Evolutionary conservation across 2,329 filamentous ascomycete genomes (phyloP), one percentile per base, ranked within the genome.

Genomic region (Cladosporium oxysporum): DNA sequence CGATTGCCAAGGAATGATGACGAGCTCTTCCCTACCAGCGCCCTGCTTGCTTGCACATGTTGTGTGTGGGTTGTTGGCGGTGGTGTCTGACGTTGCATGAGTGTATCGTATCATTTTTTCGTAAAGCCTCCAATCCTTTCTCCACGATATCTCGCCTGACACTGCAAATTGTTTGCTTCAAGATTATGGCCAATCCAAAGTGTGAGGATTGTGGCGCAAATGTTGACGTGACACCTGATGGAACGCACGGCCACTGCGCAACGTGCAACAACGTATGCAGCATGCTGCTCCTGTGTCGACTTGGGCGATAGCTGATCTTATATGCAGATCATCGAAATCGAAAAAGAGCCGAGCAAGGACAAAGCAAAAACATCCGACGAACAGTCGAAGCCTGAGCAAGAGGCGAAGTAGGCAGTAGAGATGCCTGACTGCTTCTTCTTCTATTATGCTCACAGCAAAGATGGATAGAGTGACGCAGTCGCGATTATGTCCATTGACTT

Each of bases 201-300:
- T 60, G 58, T 33, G 58, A 47, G 31, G 44, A 60, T 29, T 60
- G 58, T 49, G 58, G 58, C 37, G 58, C 58, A 28, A 41, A 41
- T 23, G 58, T 60, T 16, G 58, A 60, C 37, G 58, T 60, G 28
- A 60, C 58, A 28, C 58, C 58, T 35, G 58, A 60, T 28, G 58
- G 58, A 21, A 60, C 58, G 44, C 58, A 60, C 58, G 58, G 58
- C 28, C 58, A 60, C 41, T 60, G 58, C 58, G 58, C 58, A 41
- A 60, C 58, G 28, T 60, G 58, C 58, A 60, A 60, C 58, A 60
- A 60, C 58, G 58, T 60, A 60, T 49, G 58, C 37, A 49, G 26
- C 52, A 55, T 3, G 58, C 58, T 58, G 33, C 29, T 58, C 55
- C 31, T 23, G 31, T 58, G 55, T 35, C 14, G 31, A 58, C 31